A percentile compares a stretch with the other conserved stretches of the same genome.
Evolutionary conservation across 2,329 filamentous ascomycete species (phyloP).

Genomic region (Chaetothyriales sp.): DNA sequence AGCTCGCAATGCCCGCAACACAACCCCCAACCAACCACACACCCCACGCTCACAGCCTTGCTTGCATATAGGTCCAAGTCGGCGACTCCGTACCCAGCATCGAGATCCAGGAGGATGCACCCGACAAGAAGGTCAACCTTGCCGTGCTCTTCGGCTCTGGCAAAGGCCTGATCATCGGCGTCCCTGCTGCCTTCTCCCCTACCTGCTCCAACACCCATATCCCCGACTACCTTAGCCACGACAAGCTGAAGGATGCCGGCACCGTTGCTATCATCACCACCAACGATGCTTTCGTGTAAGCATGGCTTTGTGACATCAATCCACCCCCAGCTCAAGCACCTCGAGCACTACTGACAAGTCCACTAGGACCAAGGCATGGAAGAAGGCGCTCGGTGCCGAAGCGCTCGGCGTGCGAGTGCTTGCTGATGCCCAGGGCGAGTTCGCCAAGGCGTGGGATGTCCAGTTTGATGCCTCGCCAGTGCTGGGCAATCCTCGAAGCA

Average conservation of each 20-base stretch:
- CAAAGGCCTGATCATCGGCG: slow-evolving; percentile 72
- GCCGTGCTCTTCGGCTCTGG: slow-evolving; percentile 57
- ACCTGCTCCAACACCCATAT: slow-evolving; percentile 59
- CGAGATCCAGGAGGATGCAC: slow-evolving; percentile 70
- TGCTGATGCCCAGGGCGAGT: slow-evolving; percentile 63
- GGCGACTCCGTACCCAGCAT: slow-evolving; percentile 69
- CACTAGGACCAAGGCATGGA: slow-evolving; percentile 78
- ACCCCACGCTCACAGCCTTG: slow-evolving; percentile 20
- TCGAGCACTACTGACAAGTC: background rate
- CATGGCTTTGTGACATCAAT: slow-evolving; percentile 8
- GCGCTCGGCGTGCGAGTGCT: slow-evolving; percentile 77
- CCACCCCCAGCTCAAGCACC: background rate
- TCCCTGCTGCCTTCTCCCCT: slow-evolving; percentile 66
- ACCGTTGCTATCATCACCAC: slow-evolving; percentile 82
- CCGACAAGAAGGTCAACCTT: slow-evolving; percentile 81
- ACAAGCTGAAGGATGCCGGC: slow-evolving; percentile 61
- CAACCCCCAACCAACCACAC: no score
- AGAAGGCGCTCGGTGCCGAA: slow-evolving; percentile 53
- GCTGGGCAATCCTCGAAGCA: slow-evolving; percentile 70
- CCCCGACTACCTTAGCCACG: slow-evolving; percentile 67
- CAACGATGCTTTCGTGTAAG: slow-evolving; percentile 90
- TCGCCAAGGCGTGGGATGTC: slow-evolving; percentile 73
- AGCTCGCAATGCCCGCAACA: no score
- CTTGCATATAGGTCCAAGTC: slow-evolving; percentile 50
- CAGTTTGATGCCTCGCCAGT: slow-evolving; percentile 65